Evolutionary conservation across 495 filamentous ascomycete genomes (phyloP).

Genomic region (Penicillium tannophilum): DNA sequence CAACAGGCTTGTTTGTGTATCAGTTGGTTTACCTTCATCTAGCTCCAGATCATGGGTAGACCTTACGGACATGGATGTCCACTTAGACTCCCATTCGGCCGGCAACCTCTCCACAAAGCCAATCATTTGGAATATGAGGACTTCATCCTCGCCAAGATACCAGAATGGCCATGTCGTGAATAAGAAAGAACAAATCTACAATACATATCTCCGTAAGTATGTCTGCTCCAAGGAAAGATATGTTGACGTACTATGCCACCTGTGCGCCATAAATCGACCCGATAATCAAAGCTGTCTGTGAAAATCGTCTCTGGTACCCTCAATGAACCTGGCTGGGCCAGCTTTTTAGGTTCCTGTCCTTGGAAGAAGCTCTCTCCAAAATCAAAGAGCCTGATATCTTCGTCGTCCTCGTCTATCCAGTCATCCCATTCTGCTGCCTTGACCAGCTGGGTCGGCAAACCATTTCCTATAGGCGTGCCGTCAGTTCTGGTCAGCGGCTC

Average conservation of each 20-base stretch:
- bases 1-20: constrained; percentile 9
- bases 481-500: constrained; percentile 30
- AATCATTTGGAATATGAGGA: constrained; percentile 20
- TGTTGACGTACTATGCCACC: constrained; percentile 36
- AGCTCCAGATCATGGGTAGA: constrained; percentile 24
- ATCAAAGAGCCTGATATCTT: constrained; percentile 42
- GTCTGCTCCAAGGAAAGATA: constrained; percentile 9
- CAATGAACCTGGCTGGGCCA: constrained; percentile 37
- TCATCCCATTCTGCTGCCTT: constrained; percentile 33
- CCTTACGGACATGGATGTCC: constrained; percentile 14
- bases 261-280: constrained; percentile 46
- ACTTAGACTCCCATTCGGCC: constrained; percentile 24
- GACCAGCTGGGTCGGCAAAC: constrained; percentile 37
- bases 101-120: constrained; percentile 20
- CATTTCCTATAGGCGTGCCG: constrained; percentile 28
- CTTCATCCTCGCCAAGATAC: constrained; percentile 26
- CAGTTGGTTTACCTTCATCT: constrained; percentile 20
- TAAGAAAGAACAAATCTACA: constrained; percentile 27
- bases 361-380: constrained; percentile 39
- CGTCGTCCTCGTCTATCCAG: constrained; percentile 42
- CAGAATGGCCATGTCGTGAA: constrained; percentile 25
- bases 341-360: constrained; percentile 26
- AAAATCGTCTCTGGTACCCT: constrained; percentile 40
- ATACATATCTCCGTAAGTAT: constrained; percentile 11
- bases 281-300: constrained; percentile 40